These are phyloP conservation scores for Colletotrichum eremochloae DNA, from an alignment of 2,329 filamentous ascomycete genomes.

Conservation along the genomic window DNA sequence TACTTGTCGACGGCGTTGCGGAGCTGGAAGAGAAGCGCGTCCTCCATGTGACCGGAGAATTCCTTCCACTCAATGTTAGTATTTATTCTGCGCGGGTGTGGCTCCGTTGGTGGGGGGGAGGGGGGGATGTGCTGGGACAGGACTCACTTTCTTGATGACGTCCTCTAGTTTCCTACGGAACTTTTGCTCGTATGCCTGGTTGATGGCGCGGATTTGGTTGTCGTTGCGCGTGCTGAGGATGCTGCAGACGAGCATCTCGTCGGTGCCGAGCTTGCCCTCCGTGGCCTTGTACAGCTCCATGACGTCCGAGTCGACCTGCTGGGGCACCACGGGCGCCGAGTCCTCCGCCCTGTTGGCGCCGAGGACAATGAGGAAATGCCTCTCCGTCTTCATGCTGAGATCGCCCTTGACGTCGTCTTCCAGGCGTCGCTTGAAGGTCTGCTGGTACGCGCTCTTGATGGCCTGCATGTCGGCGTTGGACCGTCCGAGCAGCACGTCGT, in stretches of 20 bases:
- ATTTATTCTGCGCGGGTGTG: neutral
- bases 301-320: slow-evolving; percentile 81
- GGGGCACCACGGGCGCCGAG: slow-evolving; percentile 77
- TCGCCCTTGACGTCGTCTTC: slow-evolving; percentile 82
- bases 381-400: slow-evolving; percentile 86
- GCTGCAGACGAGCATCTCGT: slow-evolving; percentile 82
- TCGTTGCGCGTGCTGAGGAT: slow-evolving; percentile 83
- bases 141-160: slow-evolving; percentile 76
- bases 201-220: slow-evolving; percentile 86
- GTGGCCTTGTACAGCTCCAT: slow-evolving; percentile 83
- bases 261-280: slow-evolving; percentile 78
- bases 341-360: slow-evolving; percentile 83
- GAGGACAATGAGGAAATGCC: slow-evolving; percentile 87
- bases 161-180: slow-evolving; percentile 79
- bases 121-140: neutral
- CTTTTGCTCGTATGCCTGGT: slow-evolving; percentile 78
- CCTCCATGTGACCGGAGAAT: slow-evolving; percentile 93
- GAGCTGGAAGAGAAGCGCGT: slow-evolving; percentile 85
- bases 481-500: slow-evolving; percentile 86
- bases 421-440: slow-evolving; percentile 74
- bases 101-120: no score
- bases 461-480: slow-evolving; percentile 89
- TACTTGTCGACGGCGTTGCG: slow-evolving; percentile 82
- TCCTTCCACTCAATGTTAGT: slow-evolving; percentile 59
- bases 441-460: slow-evolving; percentile 85